Evolutionary conservation across 805 yeast species (phyloP).

Genomic region (Barnettozyma populi): DNA sequence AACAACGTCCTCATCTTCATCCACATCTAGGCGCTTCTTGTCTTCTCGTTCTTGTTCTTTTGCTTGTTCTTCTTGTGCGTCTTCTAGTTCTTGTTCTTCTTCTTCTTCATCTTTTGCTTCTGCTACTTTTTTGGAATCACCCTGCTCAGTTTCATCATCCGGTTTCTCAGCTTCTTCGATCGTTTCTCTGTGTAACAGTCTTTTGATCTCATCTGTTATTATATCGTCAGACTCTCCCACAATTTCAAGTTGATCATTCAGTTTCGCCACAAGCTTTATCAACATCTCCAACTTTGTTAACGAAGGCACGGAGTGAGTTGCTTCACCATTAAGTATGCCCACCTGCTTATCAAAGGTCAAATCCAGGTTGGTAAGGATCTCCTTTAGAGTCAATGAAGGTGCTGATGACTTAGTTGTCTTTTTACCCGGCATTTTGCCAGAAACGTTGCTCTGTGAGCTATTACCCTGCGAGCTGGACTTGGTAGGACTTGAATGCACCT

Average conservation of each 20-base stretch:
- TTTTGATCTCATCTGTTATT: conserved; percentile 11
- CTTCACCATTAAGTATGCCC: conserved; percentile 59
- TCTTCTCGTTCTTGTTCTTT: neutral
- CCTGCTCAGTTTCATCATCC: conserved; percentile 36
- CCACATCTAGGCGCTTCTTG: neutral
- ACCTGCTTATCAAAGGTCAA: conserved; percentile 52
- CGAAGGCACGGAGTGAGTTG: conserved; percentile 37
- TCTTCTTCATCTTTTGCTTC: conserved; percentile 13
- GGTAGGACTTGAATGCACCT: neutral
- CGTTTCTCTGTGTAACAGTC: conserved; percentile 4
- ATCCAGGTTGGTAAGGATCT: conserved; percentile 46
- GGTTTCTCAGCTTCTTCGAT: conserved; percentile 28
- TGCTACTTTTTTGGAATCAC: conserved; percentile 35
- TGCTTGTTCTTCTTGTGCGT: neutral
- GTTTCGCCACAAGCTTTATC: conserved; percentile 36
- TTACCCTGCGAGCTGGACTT: neutral
- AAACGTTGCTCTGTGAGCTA: neutral
- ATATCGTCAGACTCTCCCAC: conserved; percentile 26
- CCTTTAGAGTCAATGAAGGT: conserved; percentile 41
- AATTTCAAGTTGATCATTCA: conserved; percentile 33
- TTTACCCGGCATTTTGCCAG: conserved; percentile 24
- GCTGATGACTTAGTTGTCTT: conserved; percentile 26
- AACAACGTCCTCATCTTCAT: conserved; percentile 2
- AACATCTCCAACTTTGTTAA: conserved; percentile 18
- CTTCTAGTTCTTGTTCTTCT: neutral